These are phyloP conservation scores for Zoysia matrella DNA, from an alignment of 202 grass and related monocot genomes.

Conservation along the genomic window DNA sequence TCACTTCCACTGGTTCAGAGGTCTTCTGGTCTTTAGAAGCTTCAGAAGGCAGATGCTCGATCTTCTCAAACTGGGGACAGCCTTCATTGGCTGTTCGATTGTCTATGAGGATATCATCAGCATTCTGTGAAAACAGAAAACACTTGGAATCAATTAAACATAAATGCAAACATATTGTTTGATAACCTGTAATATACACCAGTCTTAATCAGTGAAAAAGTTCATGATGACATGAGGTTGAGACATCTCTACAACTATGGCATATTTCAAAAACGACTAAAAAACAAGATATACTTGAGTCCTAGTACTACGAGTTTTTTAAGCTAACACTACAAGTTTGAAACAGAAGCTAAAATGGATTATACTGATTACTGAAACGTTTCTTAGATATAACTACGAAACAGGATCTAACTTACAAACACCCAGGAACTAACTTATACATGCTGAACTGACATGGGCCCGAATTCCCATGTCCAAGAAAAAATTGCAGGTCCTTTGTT, in stretches of 20 bases:
- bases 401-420: conserved; percentile 18
- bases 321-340: too few relatives aligned
- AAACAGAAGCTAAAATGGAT: too few relatives aligned
- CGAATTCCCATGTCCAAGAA: conserved; percentile 17
- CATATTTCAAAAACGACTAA: too few relatives aligned
- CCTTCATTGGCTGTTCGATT: conserved; percentile 48
- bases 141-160: conserved; percentile 28
- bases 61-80: conserved; percentile 42
- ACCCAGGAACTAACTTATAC: conserved; percentile 10
- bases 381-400: too few relatives aligned
- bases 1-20: conserved; percentile 20
- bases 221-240: too few relatives aligned
- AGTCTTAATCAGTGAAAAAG: neutral
- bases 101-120: conserved; percentile 63
- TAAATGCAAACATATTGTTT: conserved; percentile 13
- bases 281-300: too few relatives aligned
- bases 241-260: too few relatives aligned
- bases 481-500: conserved; percentile 9
- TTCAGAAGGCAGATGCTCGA: conserved; percentile 27
- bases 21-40: conserved; percentile 24
- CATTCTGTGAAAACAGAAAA: conserved; percentile 38
- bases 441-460: neutral
- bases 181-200: conserved; percentile 13
- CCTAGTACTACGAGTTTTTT: too few relatives aligned
- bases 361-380: too few relatives aligned